These are phyloP conservation scores for Ogataea pini DNA, from an alignment of 805 yeast species.

Conservation along the genomic window DNA sequence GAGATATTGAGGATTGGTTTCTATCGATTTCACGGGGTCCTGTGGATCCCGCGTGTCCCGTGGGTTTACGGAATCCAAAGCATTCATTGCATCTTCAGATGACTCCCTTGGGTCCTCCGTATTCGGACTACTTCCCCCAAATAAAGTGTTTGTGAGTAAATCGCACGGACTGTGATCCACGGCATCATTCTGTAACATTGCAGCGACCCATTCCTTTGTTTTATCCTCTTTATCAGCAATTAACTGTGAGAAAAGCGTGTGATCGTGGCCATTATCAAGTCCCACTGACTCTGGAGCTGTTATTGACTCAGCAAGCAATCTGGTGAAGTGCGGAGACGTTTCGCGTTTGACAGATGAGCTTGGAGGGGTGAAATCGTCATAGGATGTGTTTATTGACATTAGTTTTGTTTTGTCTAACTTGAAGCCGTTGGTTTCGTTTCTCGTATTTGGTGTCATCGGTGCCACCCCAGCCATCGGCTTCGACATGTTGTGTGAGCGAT, in stretches of 20 bases:
- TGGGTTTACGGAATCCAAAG: background rate
- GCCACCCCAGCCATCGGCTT: conserved; percentile 6
- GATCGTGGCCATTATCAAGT: conserved; percentile 14
- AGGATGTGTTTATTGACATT: background rate
- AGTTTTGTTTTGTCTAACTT: background rate
- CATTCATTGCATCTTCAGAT: no score
- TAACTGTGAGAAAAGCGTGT: conserved; percentile 18
- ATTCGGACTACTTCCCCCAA: conserved; percentile 17
- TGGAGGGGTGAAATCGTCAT: conserved; percentile 19
- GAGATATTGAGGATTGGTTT: background rate
- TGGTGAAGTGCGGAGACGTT: conserved; percentile 3
- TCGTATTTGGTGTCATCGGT: conserved; percentile 15
- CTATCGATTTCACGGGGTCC: background rate
- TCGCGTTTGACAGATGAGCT: conserved; percentile 17
- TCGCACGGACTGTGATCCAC: conserved; percentile 15
- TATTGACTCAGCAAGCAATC: conserved; percentile 3
- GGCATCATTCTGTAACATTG: conserved; percentile 18
- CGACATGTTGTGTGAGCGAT: conserved; percentile 1
- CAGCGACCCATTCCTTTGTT: conserved; percentile 23
- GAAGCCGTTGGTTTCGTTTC: background rate
- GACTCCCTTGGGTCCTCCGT: background rate
- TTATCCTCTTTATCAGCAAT: conserved; percentile 16
- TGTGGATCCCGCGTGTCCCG: no score
- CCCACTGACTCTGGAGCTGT: background rate
- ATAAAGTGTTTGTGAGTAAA: conserved; percentile 12